A percentile compares a stretch with the other conserved stretches of the same genome.
Evolutionary conservation across 768 basidiomycete species (phyloP).

Genomic region (Lactarius hengduanensis): DNA sequence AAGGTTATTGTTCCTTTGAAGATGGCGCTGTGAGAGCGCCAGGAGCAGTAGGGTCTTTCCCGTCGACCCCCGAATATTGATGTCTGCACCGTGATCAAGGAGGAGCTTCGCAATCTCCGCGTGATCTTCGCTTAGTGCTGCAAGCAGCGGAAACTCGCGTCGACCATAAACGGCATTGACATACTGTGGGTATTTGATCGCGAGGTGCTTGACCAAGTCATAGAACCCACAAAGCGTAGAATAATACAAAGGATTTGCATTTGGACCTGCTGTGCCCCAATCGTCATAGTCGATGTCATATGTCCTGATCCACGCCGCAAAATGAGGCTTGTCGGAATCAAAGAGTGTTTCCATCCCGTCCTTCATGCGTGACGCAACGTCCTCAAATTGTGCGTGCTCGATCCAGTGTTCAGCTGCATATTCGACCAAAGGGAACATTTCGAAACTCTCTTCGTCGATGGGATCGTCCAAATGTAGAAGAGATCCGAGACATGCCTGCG

Average conservation of each 20-base stretch:
- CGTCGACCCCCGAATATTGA: neutral
- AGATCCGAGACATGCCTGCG: no score
- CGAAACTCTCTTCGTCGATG: no score
- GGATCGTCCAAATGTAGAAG: no score
- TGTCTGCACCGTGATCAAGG: neutral
- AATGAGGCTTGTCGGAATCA: neutral
- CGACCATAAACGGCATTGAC: neutral
- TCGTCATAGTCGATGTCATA: neutral
- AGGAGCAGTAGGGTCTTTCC: neutral
- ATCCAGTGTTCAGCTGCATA: neutral
- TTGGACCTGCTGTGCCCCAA: no score
- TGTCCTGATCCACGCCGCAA: neutral
- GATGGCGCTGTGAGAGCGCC: neutral
- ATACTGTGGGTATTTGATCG: neutral
- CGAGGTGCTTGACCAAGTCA: neutral
- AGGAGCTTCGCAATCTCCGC: neutral
- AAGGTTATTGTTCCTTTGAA: neutral
- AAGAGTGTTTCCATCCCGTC: neutral
- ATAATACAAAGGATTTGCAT: neutral
- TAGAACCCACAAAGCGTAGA: neutral
- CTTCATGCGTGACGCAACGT: neutral
- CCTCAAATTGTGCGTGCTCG: neutral
- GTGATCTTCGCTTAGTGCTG: neutral
- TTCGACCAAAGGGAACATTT: neutral
- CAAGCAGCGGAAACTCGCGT: neutral